Base-by-base conservation (phyloP, 2,329 filamentous ascomycete species). In the Chaetomium strumarium region DNA sequence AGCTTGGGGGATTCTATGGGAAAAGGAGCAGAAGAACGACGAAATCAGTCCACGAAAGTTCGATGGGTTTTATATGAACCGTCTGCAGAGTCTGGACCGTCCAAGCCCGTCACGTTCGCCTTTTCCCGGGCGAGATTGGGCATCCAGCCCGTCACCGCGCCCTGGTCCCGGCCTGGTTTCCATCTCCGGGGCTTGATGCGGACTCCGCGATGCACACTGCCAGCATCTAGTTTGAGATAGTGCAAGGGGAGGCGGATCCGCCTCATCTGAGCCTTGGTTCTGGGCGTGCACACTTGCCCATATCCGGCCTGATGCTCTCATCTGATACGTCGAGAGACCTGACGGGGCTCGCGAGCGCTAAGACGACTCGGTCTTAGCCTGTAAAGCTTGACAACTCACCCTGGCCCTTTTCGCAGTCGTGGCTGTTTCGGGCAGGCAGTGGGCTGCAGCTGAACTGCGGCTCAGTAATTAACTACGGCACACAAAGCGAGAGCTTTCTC, bases 381-480 rank as follows among this genome's bases (percentile, higher is more conserved):
- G 24, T 24, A 24, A 30, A 6, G 20, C 46, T 29, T 42, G 30
- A 38, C 30, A 16, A 13, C 16, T 29, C 46, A 34, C 38, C 30
- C 30, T 37, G 36, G 46, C 29, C 14, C 11, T 13, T 29, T 16
- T 50, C 47, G 40, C 47, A 39, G 40, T 50, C 40, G 40, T 50
- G 47, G 9, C 47, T 44, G 33, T 50, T 50, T 44, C 40, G 33
- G 40, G 47, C 19, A 13, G 10, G 13, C n/a, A 4, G 24, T 24
- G 4, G 24, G 4, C 24, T 5, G 37, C n/a, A 17, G 17, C 17
- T 49, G 30, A 33, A 12, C 34, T 9, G 16, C 24, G 44, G n/a
- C 33, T 14, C 43, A 34, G 36, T 5, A 24, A 24, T 24, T 24
- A 7, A n/a, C n/a, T 7, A 7, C 24, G 4, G 24, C 24, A 24